Percentiles rank a stretch among this genome's conserved stretches.
These are phyloP conservation scores for Paraphaeosphaeria minitans DNA, from an alignment of 2,329 filamentous ascomycete genomes.

Conservation along the genomic window DNA sequence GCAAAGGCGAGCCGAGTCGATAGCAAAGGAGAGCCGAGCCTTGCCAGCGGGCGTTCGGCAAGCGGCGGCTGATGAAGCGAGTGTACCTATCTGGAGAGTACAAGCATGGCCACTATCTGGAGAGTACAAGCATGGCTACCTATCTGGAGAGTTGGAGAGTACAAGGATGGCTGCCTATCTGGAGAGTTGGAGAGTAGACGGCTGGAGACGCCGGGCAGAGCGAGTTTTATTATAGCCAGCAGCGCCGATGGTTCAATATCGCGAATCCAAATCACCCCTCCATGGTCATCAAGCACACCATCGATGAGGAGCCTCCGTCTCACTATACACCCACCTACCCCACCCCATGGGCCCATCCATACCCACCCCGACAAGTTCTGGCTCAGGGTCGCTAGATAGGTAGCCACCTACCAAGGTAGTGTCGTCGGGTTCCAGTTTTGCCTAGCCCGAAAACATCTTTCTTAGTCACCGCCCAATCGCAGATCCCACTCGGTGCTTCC, in stretches of 20 bases:
- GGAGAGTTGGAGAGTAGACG: not conserved
- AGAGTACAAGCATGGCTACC: too few species aligned
- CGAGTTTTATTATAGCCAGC: too few species aligned
- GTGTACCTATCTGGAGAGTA: too few species aligned
- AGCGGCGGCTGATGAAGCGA: conserved; percentile 29
- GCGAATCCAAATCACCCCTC: conserved; percentile 35
- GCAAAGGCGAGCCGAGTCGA: conserved; percentile 29
- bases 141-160: too few species aligned
- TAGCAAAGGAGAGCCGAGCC: conserved; percentile 34
- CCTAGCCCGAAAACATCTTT: not conserved
- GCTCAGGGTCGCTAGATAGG: not conserved
- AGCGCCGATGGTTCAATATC: conserved; percentile 32
- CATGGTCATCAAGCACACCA: conserved; percentile 43
- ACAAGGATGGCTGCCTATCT: too few species aligned
- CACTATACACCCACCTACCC: conserved; percentile 24
- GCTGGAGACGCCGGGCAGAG: too few species aligned
- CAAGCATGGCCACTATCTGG: too few species aligned
- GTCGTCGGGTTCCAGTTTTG: not conserved
- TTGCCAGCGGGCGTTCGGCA: conserved; percentile 39
- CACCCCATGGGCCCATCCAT: too few species aligned
- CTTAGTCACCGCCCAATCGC: conserved; percentile 25
- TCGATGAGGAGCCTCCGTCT: conserved; percentile 23
- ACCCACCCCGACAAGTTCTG: conserved; percentile 11
- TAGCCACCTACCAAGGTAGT: not conserved
- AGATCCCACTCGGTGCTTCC: conserved; percentile 19